These are phyloP conservation scores for Metschnikowia cerradonensis DNA, from an alignment of 805 yeast genomes.

Conservation along the genomic window DNA sequence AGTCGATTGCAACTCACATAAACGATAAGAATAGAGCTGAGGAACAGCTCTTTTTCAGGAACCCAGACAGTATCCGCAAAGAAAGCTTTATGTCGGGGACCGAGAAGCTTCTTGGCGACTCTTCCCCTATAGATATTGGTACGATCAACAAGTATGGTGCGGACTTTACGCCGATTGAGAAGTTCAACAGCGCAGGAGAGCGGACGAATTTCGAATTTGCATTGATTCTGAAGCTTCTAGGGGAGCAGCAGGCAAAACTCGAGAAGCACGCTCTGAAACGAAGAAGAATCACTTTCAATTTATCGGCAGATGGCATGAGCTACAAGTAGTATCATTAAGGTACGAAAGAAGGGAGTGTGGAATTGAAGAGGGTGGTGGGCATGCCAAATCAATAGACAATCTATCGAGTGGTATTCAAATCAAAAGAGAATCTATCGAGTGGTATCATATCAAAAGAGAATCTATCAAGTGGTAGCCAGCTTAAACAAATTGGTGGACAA, in stretches of 20 bases:
- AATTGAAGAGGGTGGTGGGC: no score
- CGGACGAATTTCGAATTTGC: constrained; percentile 24
- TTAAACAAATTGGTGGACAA: constrained; percentile 21
- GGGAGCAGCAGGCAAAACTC: not conserved
- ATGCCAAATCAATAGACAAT: no score
- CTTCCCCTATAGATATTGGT: constrained; percentile 16
- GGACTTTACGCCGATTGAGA: constrained; percentile 30
- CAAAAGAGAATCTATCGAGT: no score
- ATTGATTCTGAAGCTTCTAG: constrained; percentile 20
- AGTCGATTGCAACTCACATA: constrained; percentile 9
- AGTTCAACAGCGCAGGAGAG: constrained; percentile 32
- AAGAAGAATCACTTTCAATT: constrained; percentile 22
- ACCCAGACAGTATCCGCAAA: constrained; percentile 9
- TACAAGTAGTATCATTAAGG: not conserved
- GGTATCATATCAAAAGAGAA: no score
- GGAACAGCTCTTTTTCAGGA: constrained; percentile 13
- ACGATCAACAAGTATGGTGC: constrained; percentile 18
- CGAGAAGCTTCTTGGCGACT: constrained; percentile 13
- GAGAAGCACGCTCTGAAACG: not conserved
- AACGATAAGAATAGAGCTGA: constrained; percentile 13
- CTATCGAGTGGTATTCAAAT: no score
- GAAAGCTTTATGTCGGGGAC: constrained; percentile 9
- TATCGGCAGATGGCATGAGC: constrained; percentile 22
- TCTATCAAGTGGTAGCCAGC: no score
- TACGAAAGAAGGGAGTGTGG: not conserved